Base-by-base conservation (phyloP, 2,329 filamentous ascomycete genomes). In the Aspergillus intermedius region DNA sequence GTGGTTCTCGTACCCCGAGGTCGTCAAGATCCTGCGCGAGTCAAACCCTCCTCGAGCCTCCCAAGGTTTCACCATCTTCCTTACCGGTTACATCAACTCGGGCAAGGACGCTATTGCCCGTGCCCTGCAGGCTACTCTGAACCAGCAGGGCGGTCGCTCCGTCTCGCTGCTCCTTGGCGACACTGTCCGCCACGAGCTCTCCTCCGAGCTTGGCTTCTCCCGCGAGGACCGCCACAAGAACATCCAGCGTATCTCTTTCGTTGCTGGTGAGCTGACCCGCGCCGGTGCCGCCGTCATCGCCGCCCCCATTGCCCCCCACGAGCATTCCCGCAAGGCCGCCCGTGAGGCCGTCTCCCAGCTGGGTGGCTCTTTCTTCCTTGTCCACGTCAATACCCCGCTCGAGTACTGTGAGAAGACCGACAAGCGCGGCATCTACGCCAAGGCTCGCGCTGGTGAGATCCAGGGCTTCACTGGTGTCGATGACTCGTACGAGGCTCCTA, bases 1-100 rank as follows among this genome's bases (percentile, higher is more conserved):
- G 74, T 98, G 93, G 93, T 98, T 98, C 81, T 97, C 93, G 28
- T 98, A 98, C 79, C 91, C 93, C 54, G 93, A 98, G 77, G 93
- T 98, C 60, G 93, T 98, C 74, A 85, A 84, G 72, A 93, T 97
- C 44, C 86, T 98, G 54, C 86, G 93, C 64, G 91, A 98, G 77
- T 95, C 91, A 60, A 93, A 97, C 78, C 93, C 91, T 44, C 83
- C 94, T 45, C 87, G 93, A 59, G 84, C 82, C 62, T 81, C 86
- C 66, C 94, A 98, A 78, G 93, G 93, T 56, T 98, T 98, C 82
- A 97, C 93, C 55, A 81, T 98, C 73, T 96, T 98, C 84, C 80
- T 98, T 57, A 97, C 93, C 3, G 93, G 93, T 53, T 96, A 93
- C 79, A 86, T 87, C 70, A 98, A 97, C 83, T 87, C 82, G 51